These are phyloP conservation scores for Talaromyces proteolyticus DNA, from an alignment of 495 filamentous ascomycete genomes.

Conservation along the genomic window DNA sequence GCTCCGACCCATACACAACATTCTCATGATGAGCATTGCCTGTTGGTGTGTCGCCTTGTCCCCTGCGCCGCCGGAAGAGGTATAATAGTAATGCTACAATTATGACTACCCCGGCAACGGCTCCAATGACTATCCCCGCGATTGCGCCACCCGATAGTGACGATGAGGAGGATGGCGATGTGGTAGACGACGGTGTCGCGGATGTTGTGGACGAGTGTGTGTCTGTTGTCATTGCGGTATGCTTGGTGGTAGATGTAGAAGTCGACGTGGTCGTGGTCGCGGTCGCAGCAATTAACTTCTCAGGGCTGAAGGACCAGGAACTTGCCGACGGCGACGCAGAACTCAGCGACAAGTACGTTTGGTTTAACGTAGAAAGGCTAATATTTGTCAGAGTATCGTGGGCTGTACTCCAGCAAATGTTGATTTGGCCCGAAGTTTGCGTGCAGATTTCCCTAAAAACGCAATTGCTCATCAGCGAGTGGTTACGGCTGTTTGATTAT, in stretches of 20 bases:
- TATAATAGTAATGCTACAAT: slow-evolving; percentile 31
- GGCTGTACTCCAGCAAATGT: slow-evolving; percentile 4
- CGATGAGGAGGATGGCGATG: background rate
- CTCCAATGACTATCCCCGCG: slow-evolving; percentile 30
- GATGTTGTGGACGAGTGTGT: background rate
- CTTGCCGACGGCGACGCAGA: background rate
- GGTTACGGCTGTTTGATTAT: too few relatives aligned
- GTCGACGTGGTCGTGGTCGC: slow-evolving; percentile 1
- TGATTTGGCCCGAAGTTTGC: background rate
- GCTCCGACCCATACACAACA: background rate
- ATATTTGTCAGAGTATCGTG: slow-evolving; percentile 1
- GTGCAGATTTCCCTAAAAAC: slow-evolving; percentile 4
- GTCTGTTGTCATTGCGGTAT: slow-evolving; percentile 1
- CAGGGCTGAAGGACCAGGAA: slow-evolving; percentile 1
- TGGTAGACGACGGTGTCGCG: slow-evolving; percentile 1
- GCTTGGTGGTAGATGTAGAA: background rate
- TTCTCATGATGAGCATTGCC: background rate
- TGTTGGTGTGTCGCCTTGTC: slow-evolving; percentile 27
- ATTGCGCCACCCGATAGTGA: slow-evolving; percentile 18
- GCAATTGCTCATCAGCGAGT: background rate
- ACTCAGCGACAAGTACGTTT: slow-evolving; percentile 4
- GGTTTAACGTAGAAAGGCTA: background rate
- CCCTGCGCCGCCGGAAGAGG: slow-evolving; percentile 18
- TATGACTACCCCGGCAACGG: slow-evolving; percentile 27
- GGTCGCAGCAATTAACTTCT: background rate